Evolutionary conservation across 352 stramenopile genomes (phyloP).

Genomic region (Sclerospora graminicola): DNA sequence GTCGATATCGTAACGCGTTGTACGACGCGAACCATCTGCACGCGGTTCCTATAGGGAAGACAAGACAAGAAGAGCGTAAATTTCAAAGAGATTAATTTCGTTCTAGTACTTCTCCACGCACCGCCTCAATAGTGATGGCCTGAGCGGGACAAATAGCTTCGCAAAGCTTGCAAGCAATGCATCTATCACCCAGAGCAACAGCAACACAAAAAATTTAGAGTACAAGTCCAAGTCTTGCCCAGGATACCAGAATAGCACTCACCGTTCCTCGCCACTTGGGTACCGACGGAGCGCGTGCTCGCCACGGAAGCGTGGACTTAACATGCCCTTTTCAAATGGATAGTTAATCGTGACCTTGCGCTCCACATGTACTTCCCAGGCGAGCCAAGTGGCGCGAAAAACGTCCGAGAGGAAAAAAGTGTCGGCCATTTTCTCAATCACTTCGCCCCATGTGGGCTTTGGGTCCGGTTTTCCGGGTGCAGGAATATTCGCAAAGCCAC

Average conservation of each 20-base stretch:
- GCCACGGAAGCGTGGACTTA: slow-evolving; percentile 96
- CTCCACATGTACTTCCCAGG: slow-evolving; percentile 75
- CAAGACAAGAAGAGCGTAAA: slow-evolving; percentile 1
- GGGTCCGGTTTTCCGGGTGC: slow-evolving; percentile 21
- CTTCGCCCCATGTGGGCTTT: slow-evolving; percentile 55
- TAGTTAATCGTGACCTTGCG: slow-evolving; percentile 99
- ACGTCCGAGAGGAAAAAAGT: slow-evolving; percentile 81
- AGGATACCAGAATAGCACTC: slow-evolving; percentile 13
- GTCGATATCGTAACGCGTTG: slow-evolving; percentile 99
- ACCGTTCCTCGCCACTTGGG: slow-evolving; percentile 97
- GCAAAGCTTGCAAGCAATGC: slow-evolving; percentile 99
- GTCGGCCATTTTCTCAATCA: slow-evolving; percentile 76
- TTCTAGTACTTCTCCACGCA: slow-evolving; percentile 29
- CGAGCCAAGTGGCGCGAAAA: slow-evolving; percentile 66
- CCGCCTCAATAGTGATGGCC: slow-evolving; percentile 98
- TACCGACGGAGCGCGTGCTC: slow-evolving; percentile 98
- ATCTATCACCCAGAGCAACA: slow-evolving; percentile 39
- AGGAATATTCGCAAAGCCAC: slow-evolving; percentile 24
- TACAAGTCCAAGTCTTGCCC: background rate
- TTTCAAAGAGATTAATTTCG: slow-evolving; percentile 55
- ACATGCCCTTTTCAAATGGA: slow-evolving; percentile 95
- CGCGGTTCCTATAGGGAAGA: slow-evolving; percentile 88
- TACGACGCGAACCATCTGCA: slow-evolving; percentile 95
- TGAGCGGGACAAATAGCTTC: slow-evolving; percentile 99
- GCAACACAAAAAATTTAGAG: slow-evolving; percentile 6